Evolutionary conservation across 805 yeast species (phyloP).

Genomic region (Cyberlindnera saturnus): DNA sequence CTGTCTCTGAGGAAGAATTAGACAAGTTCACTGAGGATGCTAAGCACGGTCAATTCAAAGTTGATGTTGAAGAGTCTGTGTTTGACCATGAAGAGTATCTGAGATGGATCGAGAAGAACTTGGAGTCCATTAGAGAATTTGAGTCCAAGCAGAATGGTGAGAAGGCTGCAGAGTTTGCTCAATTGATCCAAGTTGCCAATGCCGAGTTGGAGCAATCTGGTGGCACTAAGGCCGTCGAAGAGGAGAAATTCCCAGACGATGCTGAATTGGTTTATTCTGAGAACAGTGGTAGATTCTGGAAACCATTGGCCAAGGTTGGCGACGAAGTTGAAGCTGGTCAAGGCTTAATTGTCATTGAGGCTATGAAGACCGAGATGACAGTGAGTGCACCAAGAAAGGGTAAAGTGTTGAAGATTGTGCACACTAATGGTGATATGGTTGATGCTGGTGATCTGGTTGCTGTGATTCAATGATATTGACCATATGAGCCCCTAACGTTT

Average conservation of each 20-base stretch:
- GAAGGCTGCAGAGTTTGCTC: conserved; percentile 78
- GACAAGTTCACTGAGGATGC: conserved; percentile 67
- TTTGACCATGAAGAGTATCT: conserved; percentile 80
- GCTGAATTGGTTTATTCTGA: conserved; percentile 89
- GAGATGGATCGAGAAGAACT: conserved; percentile 70
- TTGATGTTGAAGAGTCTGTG: conserved; percentile 67
- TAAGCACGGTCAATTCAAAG: conserved; percentile 72
- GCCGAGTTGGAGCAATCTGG: conserved; percentile 58
- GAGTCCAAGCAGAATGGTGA: conserved; percentile 68
- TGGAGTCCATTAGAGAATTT: conserved; percentile 65
- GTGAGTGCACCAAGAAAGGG: conserved; percentile 69
- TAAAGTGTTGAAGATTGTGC: conserved; percentile 65
- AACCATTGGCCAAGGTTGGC: conserved; percentile 75
- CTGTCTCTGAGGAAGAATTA: conserved; percentile 80
- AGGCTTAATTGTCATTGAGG: conserved; percentile 85
- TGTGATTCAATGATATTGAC: conserved; percentile 36
- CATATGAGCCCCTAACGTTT: neutral
- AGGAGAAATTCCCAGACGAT: conserved; percentile 63
- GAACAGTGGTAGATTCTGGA: conserved; percentile 97
- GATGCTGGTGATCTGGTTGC: conserved; percentile 95
- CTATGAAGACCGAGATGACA: conserved; percentile 98
- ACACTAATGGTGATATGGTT: conserved; percentile 89
- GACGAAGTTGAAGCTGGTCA: conserved; percentile 69
- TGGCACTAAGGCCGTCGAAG: conserved; percentile 36
- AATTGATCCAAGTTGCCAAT: conserved; percentile 74